These are phyloP conservation scores for Panicum virgatum DNA, from an alignment of 202 grass and related monocot species.

Conservation along the genomic window DNA sequence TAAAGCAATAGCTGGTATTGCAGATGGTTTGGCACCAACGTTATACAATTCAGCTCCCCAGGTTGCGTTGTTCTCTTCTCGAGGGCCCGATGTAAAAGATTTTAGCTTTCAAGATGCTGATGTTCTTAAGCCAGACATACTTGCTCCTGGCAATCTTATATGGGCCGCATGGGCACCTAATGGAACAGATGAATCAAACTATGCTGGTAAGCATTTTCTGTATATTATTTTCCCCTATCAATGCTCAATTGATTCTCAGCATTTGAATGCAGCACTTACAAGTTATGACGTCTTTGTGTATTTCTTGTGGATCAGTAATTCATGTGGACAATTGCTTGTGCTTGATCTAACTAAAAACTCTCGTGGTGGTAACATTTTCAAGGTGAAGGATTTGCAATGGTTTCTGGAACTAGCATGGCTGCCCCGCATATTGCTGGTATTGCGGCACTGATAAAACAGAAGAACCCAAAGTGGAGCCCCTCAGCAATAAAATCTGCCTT, in stretches of 20 bases:
- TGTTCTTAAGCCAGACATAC: conserved; percentile 94
- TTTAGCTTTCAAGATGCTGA: conserved; percentile 99
- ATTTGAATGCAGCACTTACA: neutral
- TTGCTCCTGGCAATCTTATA: conserved; percentile 94
- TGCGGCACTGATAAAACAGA: conserved; percentile 95
- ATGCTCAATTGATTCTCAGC: neutral
- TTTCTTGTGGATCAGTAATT: neutral
- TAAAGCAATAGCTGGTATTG: conserved; percentile 79
- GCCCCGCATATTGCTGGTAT: conserved; percentile 96
- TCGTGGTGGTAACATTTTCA: conserved; percentile 4
- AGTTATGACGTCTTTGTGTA: neutral
- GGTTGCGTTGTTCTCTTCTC: conserved; percentile 92
- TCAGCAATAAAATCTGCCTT: conserved; percentile 92
- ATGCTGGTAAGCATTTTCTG: conserved; percentile 51
- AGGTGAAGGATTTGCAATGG: conserved; percentile 98
- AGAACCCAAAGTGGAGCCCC: conserved; percentile 95
- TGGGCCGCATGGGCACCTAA: conserved; percentile 97
- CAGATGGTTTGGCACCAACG: conserved; percentile 83
- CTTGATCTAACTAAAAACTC: neutral
- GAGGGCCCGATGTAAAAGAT: conserved; percentile 98
- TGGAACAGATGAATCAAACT: conserved; percentile 95
- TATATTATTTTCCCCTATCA: neutral
- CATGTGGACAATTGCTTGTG: neutral
- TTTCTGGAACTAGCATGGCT: conserved; percentile 99
- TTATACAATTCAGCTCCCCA: conserved; percentile 96